Evolutionary conservation across 2,329 filamentous ascomycete species (phyloP).

Genomic region (Talaromyces sp.): DNA sequence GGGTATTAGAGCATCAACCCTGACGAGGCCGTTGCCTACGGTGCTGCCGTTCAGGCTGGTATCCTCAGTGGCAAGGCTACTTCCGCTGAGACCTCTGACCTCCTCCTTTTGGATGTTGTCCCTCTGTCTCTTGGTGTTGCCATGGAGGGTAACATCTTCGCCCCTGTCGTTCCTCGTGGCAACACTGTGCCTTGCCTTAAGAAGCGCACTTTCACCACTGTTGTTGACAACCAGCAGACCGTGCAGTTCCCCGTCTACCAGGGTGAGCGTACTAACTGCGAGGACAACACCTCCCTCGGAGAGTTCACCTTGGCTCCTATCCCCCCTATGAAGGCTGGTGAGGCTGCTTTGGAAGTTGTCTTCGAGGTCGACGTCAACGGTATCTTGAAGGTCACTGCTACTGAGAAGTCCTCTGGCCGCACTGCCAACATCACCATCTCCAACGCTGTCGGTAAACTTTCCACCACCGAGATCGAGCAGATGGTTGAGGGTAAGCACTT

Average conservation of each 20-base stretch:
- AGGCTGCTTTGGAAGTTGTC: conserved; percentile 93
- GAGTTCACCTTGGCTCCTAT: conserved; percentile 94
- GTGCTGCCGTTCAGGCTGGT: conserved; percentile 97
- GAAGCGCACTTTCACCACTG: conserved; percentile 84
- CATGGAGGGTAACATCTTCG: conserved; percentile 99
- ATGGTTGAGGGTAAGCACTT: conserved; percentile 73
- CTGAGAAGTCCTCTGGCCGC: conserved; percentile 97
- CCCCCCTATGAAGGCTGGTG: conserved; percentile 83
- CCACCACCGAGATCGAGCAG: conserved; percentile 87
- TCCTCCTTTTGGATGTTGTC: conserved; percentile 92
- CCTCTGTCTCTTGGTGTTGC: conserved; percentile 96
- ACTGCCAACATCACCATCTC: conserved; percentile 99
- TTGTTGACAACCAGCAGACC: conserved; percentile 62
- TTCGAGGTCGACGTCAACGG: conserved; percentile 99
- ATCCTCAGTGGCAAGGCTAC: conserved; percentile 98
- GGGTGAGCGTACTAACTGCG: conserved; percentile 96
- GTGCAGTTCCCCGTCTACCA: conserved; percentile 92
- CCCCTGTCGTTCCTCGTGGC: conserved; percentile 79
- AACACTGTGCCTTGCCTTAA: conserved; percentile 73
- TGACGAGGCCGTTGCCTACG: conserved; percentile 97
- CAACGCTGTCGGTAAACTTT: conserved; percentile 99
- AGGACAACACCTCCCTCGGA: conserved; percentile 95
- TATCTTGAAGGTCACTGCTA: conserved; percentile 98
- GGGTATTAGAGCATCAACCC: conserved; percentile 78
- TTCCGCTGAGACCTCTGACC: conserved; percentile 87